Base-by-base conservation (phyloP, 75 land plant species). In the Larix kaempferi region DNA sequence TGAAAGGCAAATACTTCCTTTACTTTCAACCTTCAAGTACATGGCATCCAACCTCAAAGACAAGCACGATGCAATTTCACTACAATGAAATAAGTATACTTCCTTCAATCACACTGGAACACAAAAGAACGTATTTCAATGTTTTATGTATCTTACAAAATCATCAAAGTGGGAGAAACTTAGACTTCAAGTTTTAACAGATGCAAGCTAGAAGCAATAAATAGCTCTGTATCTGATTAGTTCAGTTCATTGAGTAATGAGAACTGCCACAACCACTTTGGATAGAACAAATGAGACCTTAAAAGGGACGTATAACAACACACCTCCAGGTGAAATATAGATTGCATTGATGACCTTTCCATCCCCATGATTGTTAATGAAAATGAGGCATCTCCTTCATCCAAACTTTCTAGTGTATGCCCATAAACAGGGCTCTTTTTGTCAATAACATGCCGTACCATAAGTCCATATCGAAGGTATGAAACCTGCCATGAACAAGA, bases 271-370 rank as follows among this genome's bases (percentile, higher is more conserved):
- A 41, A 21, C 3, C n/a, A 39, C 22, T n/a, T 41, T n/a, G 0
- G 25, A 69, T 69, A 41, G 23, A 69, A n/a, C 19, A 41, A 54
- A 74, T 27, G 5, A 74, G 33, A 13, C 60, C 21, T 62, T n/a
- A 35, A 21, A 22, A 49, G 77, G 29, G n/a, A 23, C 19, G 13
- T n/a, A 54, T 3, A 60, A 60, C 23, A 49, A 79, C 27, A 39
- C 25, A 86, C 88, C 88, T 84, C 87, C 73, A 86, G 63, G 77
- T 86, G 87, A 64, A 86, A 86, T 58, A 86, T 85, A 25, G 88
- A 82, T 69, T 86, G 88, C 88, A 86, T 86, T 16, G 88, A 86
- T n/a, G 88, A 80, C 57, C 88, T 80, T 79, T 86, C 88, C 59
- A 84, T 56, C 21, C 88, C 88, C 87, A 84, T 84, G 54, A 86